Conservation (phyloP, 768 basidiomycete species). For the Amanita polypyramis region DNA sequence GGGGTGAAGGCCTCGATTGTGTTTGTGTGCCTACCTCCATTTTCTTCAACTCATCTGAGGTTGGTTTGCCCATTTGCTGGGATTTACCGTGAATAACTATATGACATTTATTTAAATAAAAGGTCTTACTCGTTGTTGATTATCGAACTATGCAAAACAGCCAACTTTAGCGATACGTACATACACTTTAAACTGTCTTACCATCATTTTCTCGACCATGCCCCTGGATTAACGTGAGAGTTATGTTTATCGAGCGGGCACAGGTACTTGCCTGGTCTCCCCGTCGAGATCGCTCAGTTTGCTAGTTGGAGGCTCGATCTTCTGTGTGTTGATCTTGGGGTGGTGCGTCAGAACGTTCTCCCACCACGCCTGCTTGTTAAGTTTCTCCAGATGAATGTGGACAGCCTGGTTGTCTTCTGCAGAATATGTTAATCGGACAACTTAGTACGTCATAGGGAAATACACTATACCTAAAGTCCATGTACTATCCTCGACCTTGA, state of each 20-base stretch:
- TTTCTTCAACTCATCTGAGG: constrained; percentile 90
- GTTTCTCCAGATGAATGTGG: constrained; percentile 74
- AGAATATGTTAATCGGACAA: constrained; percentile 2
- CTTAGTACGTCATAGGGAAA: not conserved
- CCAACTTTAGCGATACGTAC: not conserved
- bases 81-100: constrained; percentile 7
- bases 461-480: constrained; percentile 80
- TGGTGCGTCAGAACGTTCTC: constrained; percentile 91
- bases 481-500: constrained; percentile 94
- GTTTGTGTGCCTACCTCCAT: constrained; percentile 48
- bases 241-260: not conserved
- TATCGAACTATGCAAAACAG: constrained; percentile 46
- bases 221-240: constrained; percentile 40
- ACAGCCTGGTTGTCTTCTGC: constrained; percentile 72
- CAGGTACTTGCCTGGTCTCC: constrained; percentile 63
- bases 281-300: constrained; percentile 94
- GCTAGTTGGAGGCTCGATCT: constrained; percentile 92
- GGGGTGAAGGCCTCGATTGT: not conserved
- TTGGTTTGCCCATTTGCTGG: constrained; percentile 92
- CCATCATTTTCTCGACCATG: constrained; percentile 99
- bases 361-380: constrained; percentile 93
- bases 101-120: not conserved
- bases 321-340: constrained; percentile 92
- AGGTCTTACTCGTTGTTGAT: constrained; percentile 54
- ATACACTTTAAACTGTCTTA: constrained; percentile 27